Evolutionary conservation across 768 basidiomycete species (phyloP), one percentile per base, ranked within the genome.

Genomic region (Lentinus brumalis): DNA sequence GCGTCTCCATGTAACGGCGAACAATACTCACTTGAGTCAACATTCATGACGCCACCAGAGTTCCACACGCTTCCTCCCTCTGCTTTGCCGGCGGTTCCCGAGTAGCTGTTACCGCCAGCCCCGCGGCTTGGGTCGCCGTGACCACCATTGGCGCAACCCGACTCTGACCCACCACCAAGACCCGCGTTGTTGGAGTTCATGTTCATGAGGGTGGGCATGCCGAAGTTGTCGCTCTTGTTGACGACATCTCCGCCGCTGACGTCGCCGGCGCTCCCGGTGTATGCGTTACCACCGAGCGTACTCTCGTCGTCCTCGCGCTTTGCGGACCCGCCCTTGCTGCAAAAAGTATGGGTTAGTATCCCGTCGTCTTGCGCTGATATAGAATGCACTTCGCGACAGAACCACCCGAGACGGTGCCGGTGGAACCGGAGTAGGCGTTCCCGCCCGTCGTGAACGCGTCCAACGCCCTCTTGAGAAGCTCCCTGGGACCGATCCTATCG

Each of bases 181-280:
- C 71, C 71, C 44, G 59, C 69, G 60, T 75, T 75, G 65, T 71
- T 70, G 40, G 74, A 73, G 63, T 71, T 60, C 53, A 73, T 42
- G 59, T 74, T 72, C 62, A 75, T 64, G 51, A 75, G 30, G 14
- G 67, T 62, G 35, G 66, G 63, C 64, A 65, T 69, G 49, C 66
- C 67, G 52, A 57, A 63, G 50, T 67, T 71, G 55, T 62, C 55
- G 49, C 62, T 59, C 16, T 63, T 40, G 61, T 67, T 67, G n/a
- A 61, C 57, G 44, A 65, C 58, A 51, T 51, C 40, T 30, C 69
- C 70, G 38, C 70, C 68, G 53, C 65, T 56, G 26, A 71, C 70
- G 47, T 58, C 56, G 14, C 70, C 70, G 26, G 61, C 58, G 58
- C 51, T 63, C 15, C 70, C 70, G 11, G 60, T 69, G 50, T 67